Evolutionary conservation across 129 eudicot species (phyloP).

Genomic region (Lonicera japonica): DNA sequence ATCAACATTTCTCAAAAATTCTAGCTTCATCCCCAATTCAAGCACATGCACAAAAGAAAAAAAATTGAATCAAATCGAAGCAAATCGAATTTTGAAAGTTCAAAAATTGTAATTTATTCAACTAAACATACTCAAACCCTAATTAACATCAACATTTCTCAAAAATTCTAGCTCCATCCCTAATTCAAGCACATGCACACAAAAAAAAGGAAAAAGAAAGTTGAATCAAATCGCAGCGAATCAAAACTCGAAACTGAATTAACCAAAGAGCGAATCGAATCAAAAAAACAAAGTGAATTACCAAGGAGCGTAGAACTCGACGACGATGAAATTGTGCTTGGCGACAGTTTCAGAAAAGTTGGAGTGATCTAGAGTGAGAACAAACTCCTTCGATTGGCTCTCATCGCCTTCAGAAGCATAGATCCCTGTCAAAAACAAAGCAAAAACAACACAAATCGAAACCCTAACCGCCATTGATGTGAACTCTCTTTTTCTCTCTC

Average conservation of each 20-base stretch:
- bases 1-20: no score
- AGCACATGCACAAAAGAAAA: neutral
- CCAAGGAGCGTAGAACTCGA: slow-evolving; percentile 97
- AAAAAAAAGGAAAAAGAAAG: no score
- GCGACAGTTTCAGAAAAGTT: slow-evolving; percentile 59
- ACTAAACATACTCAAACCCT: no score
- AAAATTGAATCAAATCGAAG: neutral
- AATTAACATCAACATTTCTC: no score
- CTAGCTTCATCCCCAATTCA: neutral
- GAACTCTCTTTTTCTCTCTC: neutral
- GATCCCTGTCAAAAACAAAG: neutral
- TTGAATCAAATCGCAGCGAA: no score
- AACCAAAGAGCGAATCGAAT: no score
- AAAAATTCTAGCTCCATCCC: no score
- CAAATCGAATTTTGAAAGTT: neutral
- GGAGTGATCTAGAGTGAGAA: slow-evolving; percentile 70
- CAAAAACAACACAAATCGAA: neutral
- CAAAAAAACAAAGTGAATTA: slow-evolving; percentile 6
- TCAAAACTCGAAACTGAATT: no score
- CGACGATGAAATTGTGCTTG: slow-evolving; percentile 52
- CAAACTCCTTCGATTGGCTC: slow-evolving; percentile 37
- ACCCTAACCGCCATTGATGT: slow-evolving; percentile 8
- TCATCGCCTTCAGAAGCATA: slow-evolving; percentile 11
- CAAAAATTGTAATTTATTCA: no score
- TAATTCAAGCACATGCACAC: no score